Base-by-base conservation (phyloP, 805 yeast species). In the Hanseniaspora mollemarum region DNA sequence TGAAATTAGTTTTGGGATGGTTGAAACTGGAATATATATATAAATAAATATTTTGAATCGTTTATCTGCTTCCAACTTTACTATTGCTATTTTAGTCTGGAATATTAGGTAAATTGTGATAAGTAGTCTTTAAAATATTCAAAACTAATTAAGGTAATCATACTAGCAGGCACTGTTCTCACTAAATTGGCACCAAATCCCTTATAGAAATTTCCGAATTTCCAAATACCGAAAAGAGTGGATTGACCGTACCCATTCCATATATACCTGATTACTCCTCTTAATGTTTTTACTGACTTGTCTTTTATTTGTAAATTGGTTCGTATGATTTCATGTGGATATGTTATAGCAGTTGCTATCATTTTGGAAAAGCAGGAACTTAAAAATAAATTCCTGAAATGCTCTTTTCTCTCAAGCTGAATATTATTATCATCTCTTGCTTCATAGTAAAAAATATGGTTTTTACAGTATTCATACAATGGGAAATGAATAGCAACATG, bases 401-500 rank as follows among this genome's bases (percentile, higher is more conserved):
- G 60, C 6, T 45, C 38, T 19, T 38, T 36, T 6, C 13, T 42
- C 19, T 28, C 24, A 3, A 46, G 22, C 8, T 49, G 51, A 43
- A 54, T 57, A 50, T 38, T 56, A 54, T 59, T 57, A 49, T 59
- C 61, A 12, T 32, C 33, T 46, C 52, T n/a, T 43, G 53, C 21
- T 60, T 57, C 44, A 70, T 67, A 25, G 62, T 62, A 26, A 84
- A 71, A 29, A 70, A n/a, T 19, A 63, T 39, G 36, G 18, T 46
- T 62, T 61, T 90, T 90, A 56, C 90, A 70, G 57, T 77, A 73
- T 61, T 90, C 98, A 64, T 90, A 90, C 9, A 87, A 77, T 28
- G 97, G 97, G 72, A 90, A 90, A 66, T 90, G 97, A 48, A 90
- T 83, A 1, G 96, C 97, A 40, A 90, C 97, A 64, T 90, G 97